Evolutionary conservation across 495 filamentous ascomycete genomes (phyloP).

Genomic region (Penicillium manginii): DNA sequence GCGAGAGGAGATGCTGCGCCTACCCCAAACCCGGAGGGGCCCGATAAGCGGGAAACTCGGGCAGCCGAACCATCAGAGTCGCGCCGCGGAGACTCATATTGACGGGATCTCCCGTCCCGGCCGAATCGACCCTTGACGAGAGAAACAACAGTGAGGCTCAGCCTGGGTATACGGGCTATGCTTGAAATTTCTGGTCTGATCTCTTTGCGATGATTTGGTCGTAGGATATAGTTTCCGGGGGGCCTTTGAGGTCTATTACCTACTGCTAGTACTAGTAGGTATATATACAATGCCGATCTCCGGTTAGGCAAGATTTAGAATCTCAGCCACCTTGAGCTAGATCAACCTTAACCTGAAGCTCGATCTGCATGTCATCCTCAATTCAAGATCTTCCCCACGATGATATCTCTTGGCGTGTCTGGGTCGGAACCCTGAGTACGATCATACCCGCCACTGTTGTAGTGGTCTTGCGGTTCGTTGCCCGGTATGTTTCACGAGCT

Average conservation of each 20-base stretch:
- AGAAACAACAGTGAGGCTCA: constrained; percentile 10
- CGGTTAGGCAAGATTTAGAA: neutral
- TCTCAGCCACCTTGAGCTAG: neutral
- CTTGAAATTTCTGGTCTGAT: neutral
- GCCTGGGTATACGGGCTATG: neutral
- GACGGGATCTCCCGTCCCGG: constrained; percentile 1
- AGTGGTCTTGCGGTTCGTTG: constrained; percentile 32
- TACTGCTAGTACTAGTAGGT: neutral
- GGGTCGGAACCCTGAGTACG: constrained; percentile 33
- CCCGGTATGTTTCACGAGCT: constrained; percentile 30
- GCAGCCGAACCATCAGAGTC: constrained; percentile 10
- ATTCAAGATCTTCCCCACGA: constrained; percentile 7
- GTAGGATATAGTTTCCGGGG: neutral
- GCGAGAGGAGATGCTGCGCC: neutral
- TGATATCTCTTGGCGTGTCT: constrained; percentile 29
- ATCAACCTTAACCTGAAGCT: neutral
- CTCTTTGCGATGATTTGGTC: neutral
- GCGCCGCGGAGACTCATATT: neutral
- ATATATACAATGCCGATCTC: neutral
- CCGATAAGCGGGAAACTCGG: constrained; percentile 11
- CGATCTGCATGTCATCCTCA: constrained; percentile 15
- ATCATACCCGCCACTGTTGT: constrained; percentile 36
- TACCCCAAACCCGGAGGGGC: constrained; percentile 2
- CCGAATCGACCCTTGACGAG: constrained; percentile 1
- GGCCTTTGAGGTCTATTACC: neutral